These are phyloP conservation scores for button mushroom (Agaricus bisporus) DNA, from an alignment of 768 basidiomycete genomes.

Conservation along the genomic window DNA sequence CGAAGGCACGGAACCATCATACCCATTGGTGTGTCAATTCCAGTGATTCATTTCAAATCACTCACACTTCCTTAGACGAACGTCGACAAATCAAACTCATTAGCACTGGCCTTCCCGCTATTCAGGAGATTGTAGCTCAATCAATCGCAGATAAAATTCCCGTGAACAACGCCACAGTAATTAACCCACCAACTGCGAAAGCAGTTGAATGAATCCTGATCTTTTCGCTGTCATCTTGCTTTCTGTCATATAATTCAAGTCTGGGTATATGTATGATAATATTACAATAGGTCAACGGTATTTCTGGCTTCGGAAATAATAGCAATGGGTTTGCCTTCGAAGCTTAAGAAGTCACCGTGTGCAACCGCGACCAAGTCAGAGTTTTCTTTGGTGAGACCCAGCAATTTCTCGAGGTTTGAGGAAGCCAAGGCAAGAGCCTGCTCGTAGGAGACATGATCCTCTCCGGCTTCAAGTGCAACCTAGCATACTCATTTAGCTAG, in stretches of 20 bases:
- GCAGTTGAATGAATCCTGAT: background rate
- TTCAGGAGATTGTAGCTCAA: slow-evolving; percentile 49
- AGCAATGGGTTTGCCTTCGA: slow-evolving; percentile 34
- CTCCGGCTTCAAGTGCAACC: slow-evolving; percentile 24
- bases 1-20: slow-evolving; percentile 63
- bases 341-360: slow-evolving; percentile 29
- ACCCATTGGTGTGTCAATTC: slow-evolving; percentile 45
- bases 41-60: background rate
- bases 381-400: slow-evolving; percentile 28
- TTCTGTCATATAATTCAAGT: slow-evolving; percentile 3
- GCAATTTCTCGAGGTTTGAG: slow-evolving; percentile 34
- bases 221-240: slow-evolving; percentile 7
- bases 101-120: slow-evolving; percentile 55
- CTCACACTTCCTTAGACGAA: slow-evolving; percentile 40
- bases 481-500: slow-evolving; percentile 6
- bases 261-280: slow-evolving; percentile 7
- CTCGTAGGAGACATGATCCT: slow-evolving; percentile 22
- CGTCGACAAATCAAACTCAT: slow-evolving; percentile 73
- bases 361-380: slow-evolving; percentile 34
- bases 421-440: slow-evolving; percentile 34
- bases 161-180: background rate
- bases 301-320: slow-evolving; percentile 23
- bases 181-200: background rate
- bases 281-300: slow-evolving; percentile 9
- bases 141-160: background rate